Base-by-base conservation (phyloP, 1,284 basidiomycete species). In the Takashimella koratensis region DNA sequence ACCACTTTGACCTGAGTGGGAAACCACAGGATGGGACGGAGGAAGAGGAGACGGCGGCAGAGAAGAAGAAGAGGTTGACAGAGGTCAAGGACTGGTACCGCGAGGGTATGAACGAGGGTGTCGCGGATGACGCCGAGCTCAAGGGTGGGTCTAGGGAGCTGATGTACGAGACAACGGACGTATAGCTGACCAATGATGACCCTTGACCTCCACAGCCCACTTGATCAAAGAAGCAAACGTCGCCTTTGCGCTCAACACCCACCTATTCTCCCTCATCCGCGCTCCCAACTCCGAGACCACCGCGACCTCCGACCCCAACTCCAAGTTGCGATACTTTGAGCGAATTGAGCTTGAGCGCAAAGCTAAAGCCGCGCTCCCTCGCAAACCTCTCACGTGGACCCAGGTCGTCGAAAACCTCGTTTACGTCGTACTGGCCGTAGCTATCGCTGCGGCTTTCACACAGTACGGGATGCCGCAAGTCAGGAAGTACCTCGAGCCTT, bases 51-150 rank as follows among this genome's bases (percentile, higher is more conserved):
- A 61, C 59, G 3, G 52, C 55, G 45, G 59, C 57, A 42, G 59
- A 61, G 54, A 57, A 56, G 40, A 71, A 66, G 64, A 66, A 66
- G 61, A 59, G 65, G 53, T 59, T 90, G 78, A 82, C 80, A 70
- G 82, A 83, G 58, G 84, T 90, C 70, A 91, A 90, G 77, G 80
- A 84, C 20, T 86, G 86, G 84, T 90, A 85, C 72, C 80, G 85
- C 48, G 79, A 79, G 19, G 86, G 86, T 0, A 86, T 91, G 83
- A 84, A 90, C 64, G 74, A 75, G 36, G 86, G 67, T 45, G 84
- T 80, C 23, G 71, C 71, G 8, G 80, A 82, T 54, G 73, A 74
- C 52, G 59, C 73, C 53, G 76, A 77, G 25, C 73, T 83, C 43
- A 87, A 88, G 79, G 79, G 86, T 81, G 61, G 65, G 75, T 74